Evolutionary conservation across 2,329 filamentous ascomycete species (phyloP), one percentile per base, ranked within the genome.

Genomic region (Ophidiomyces ophidiicola): DNA sequence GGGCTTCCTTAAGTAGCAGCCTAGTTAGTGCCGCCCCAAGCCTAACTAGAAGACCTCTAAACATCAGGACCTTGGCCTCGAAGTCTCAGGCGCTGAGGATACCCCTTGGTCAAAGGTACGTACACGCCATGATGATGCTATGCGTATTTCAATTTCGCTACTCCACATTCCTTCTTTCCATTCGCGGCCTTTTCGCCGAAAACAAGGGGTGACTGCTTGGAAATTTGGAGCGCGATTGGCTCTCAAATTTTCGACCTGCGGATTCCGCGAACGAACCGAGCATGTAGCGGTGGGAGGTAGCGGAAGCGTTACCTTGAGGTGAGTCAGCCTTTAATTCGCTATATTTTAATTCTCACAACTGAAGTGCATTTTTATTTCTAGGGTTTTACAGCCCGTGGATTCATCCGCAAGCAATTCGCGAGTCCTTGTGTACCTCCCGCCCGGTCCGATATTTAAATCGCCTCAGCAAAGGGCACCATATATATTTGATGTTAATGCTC

Each of bases 381-480:
- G 43, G 8, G 19, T 45, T n/a, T 12, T 45, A 3, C 21, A 37
- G 15, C 39, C 43, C 3, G 17, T n/a, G 14, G n/a, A 14, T 17
- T 5, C 39, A 6, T 6, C 17, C 3, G 11, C n/a, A 8, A 11
- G 6, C 18, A 35, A 34, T 7, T 48, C 50, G 18, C 56, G 56
- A 48, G 50, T 63, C 6, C 54, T 61, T 24, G 46, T 63, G 23
- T 55, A 58, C 30, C 52, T 63, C 5, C 60, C 59, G n/a, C 48
- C 55, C 11, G 60, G 59, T 8, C 57, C 59, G 17, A 24, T 58
- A 7, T 57, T 57, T 19, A 42, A 40, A 26, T 33, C 15, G 12
- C 3, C 11, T 18, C 7, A 19, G 23, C 26, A 37, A 6, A 24
- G 10, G 14, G 33, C 20, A 11, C 5, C 10, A 14, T 14, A 10